Base-by-base conservation (phyloP, 495 filamentous ascomycete species). In the Aspergillus nidulans region DNA sequence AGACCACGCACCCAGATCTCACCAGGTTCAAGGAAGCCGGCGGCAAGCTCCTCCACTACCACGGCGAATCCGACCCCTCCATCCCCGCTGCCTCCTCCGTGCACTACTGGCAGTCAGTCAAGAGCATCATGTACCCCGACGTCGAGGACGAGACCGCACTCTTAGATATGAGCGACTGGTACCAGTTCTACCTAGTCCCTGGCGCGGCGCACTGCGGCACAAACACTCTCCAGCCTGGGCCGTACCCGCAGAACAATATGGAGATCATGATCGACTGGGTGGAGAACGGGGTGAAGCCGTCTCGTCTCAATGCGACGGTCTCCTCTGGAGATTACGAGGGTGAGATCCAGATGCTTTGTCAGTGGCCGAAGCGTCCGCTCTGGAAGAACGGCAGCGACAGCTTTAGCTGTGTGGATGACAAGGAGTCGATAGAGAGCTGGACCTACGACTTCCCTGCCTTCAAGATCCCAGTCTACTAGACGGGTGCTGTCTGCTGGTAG, bases 111-210 rank as follows among this genome's bases (percentile, higher is more conserved):
- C 77, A 83, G 32, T 69, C 77, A 3, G 80, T 83, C 13, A 68
- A 76, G 12, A 61, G 56, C 7, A 62, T 70, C 45, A 83, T 81
- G 79, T 81, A 77, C 57, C 72, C 73, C 0, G 48, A 60, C 13
- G 52, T 73, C 2, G 53, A 56, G 10, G 73, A 62, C 55, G 70
- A 70, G 23, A 63, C 69, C n/a, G 65, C 72, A 42, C 62, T 59
- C 34, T 49, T 62, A 12, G 67, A 68, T 24, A 53, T 82, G 47
- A 62, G 69, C 21, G 78, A 77, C 12, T 84, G 72, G 66, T 78
- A 82, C 60, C 72, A 68, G n/a, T 57, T 82, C 19, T 82, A 70
- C 62, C 55, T 81, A 1, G 63, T 82, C 8, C 77, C 81, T 2
- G 78, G 79, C n/a, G 79, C 74, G 0, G 72, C 64, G 0, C 77